Conservation (phyloP, 768 basidiomycete species). For the Russula sp. region DNA sequence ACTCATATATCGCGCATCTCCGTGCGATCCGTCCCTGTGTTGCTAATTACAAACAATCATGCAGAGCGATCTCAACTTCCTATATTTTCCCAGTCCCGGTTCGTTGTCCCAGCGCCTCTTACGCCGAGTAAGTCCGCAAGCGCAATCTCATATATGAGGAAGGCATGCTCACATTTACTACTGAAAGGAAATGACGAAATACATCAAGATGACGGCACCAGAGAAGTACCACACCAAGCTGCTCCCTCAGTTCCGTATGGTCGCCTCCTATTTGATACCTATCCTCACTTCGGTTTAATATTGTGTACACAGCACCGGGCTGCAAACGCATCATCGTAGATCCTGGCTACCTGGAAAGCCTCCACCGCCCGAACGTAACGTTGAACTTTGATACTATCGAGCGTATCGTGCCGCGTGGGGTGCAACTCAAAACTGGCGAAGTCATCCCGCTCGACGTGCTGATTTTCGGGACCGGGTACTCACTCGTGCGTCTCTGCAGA, state of each 20-base stretch:
- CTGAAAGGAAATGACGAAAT: slow-evolving; percentile 37
- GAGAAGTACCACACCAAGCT: slow-evolving; percentile 28
- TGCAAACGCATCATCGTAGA: slow-evolving; percentile 63
- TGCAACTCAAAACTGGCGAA: slow-evolving; percentile 45
- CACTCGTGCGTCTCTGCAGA: slow-evolving; percentile 34
- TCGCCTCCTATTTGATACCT: neutral
- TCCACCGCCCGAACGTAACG: slow-evolving; percentile 49
- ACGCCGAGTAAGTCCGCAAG: slow-evolving; percentile 4
- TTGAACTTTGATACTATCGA: slow-evolving; percentile 46
- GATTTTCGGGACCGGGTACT: slow-evolving; percentile 52
- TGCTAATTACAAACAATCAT: neutral
- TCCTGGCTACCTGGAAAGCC: slow-evolving; percentile 48
- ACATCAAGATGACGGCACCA: slow-evolving; percentile 46
- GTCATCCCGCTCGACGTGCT: slow-evolving; percentile 51
- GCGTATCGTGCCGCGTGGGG: slow-evolving; percentile 43
- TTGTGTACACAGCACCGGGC: slow-evolving; percentile 39
- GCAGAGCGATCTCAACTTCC: slow-evolving; percentile 6
- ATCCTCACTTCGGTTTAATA: neutral
- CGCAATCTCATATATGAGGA: neutral
- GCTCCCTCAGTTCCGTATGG: slow-evolving; percentile 48
- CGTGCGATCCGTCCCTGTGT: neutral
- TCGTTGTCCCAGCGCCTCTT: neutral
- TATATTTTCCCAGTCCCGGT: neutral
- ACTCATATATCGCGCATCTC: slow-evolving; percentile 17
- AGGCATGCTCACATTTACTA: neutral